phyloP scores from a whole-genome alignment of 225 moss, liverwort and hornwort genomes.

The Physcomitrium patens region DNA sequence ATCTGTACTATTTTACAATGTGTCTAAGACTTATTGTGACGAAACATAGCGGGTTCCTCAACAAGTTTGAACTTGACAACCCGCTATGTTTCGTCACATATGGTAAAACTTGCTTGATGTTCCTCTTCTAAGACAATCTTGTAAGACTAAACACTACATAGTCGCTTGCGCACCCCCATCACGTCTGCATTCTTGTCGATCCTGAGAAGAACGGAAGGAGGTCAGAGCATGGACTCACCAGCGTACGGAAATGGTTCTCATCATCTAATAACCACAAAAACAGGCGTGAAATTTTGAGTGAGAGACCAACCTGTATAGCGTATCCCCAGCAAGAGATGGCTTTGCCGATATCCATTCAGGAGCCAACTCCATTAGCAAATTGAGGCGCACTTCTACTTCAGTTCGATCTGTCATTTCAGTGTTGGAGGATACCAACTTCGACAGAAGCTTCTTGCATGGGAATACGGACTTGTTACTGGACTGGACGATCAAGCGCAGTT shows the following conservation, averaged over 20 bases:
- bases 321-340: constrained; percentile 52
- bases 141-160: constrained; percentile 35
- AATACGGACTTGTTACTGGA: constrained; percentile 53
- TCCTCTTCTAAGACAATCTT: constrained; percentile 15
- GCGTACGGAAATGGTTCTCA: not conserved
- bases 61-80: constrained; percentile 19
- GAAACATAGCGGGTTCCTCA: not conserved
- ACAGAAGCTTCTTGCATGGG: constrained; percentile 54
- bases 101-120: constrained; percentile 4
- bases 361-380: constrained; percentile 54
- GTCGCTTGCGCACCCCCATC: constrained; percentile 60
- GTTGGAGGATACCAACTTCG: constrained; percentile 50
- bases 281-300: no score
- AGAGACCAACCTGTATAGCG: constrained; percentile 59
- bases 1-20: not conserved
- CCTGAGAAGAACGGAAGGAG: constrained; percentile 36
- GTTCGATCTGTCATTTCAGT: constrained; percentile 55
- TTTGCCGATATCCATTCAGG: constrained; percentile 64
- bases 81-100: no score
- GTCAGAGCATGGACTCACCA: not conserved
- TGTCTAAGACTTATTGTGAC: not conserved
- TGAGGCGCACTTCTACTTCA: constrained; percentile 65
- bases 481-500: constrained; percentile 71
- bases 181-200: constrained; percentile 79
- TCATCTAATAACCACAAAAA: not conserved